Evolutionary conservation across 192 early-diverging fungal genomes (phyloP), one percentile per base, ranked within the genome.

Genomic region (Mortierella claussenii): DNA sequence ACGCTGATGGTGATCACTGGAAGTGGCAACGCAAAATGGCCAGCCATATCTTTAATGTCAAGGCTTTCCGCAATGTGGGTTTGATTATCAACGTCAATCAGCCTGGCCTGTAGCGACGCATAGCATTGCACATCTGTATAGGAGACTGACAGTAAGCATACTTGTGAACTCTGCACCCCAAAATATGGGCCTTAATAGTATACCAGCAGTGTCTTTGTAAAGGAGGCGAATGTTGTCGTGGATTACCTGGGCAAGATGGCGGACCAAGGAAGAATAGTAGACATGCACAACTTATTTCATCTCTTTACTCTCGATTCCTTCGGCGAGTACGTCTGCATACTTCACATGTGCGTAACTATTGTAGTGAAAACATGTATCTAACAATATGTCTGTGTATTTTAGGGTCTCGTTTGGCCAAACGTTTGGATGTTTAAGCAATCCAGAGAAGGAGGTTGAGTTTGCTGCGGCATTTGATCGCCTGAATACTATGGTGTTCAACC

Each of bases 401-500:
- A 79, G 78, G 21, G 55, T 80, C 1, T 75, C 59, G 4, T 80
- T 80, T 34, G 60, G 69, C n/a, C 47, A 67, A 17, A 34, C 70
- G 12, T 68, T 80, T 30, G 60, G 62, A 21, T 73, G 69, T 18
- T 46, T 80, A 27, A 63, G 49, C 0, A 51, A 47, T 18, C 66
- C 70, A 4, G 61, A 75, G 11, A 34, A 60, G 2, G 60, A 57
- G 21, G 45, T 59, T 31, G 51, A 67, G 36, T 87, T 89, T 83
- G 86, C 86, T n/a, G 60, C 47, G 5, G 76, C 86, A 7, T 89
- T 89, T 53, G 87, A 89, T 68, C 64, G 65, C 17, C 79, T 76
- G n/a, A 85, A 89, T 70, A 60, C 51, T 21, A 46, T 56, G 0
- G 78, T 80, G 15, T 59, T 63, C 23, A 55, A 64, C 23, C 60